Conservation (phyloP, 148 eudicot species). For the Persicaria maculosa region DNA sequence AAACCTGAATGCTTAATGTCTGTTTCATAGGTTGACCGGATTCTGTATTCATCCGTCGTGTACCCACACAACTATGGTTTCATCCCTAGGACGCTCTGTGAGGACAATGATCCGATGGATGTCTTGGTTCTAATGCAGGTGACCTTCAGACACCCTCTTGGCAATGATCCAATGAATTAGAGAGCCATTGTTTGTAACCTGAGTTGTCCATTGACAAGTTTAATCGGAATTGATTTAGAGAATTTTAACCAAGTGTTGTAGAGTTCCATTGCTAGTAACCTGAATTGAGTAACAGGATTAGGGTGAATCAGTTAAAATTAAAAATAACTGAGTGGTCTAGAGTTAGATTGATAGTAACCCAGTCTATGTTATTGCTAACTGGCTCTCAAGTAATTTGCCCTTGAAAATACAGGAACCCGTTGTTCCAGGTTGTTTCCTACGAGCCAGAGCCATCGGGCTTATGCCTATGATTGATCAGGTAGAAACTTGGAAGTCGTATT, state of each 20-base stretch:
- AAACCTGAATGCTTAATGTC: not conserved
- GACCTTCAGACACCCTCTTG: not conserved
- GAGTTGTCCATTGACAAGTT: not conserved
- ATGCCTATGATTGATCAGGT: slow-evolving; percentile 81
- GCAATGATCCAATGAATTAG: not conserved
- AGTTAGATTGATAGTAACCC: not conserved
- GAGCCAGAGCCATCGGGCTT: slow-evolving; percentile 64
- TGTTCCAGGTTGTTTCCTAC: slow-evolving; percentile 49
- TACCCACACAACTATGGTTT: slow-evolving; percentile 97
- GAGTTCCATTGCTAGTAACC: not conserved
- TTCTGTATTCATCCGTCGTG: slow-evolving; percentile 87
- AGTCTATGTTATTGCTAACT: too few species aligned
- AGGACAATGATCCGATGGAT: slow-evolving; percentile 67
- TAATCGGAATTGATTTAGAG: not conserved
- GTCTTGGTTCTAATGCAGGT: slow-evolving; percentile 74
- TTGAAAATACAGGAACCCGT: slow-evolving; percentile 42
- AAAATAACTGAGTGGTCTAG: not conserved
- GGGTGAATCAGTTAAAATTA: not conserved
- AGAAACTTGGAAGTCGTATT: slow-evolving; percentile 1
- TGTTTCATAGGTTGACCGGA: slow-evolving; percentile 65
- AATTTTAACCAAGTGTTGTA: not conserved
- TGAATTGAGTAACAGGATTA: not conserved
- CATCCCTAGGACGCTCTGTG: slow-evolving; percentile 65
- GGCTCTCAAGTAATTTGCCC: not conserved
- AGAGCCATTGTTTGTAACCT: too few species aligned